Base-by-base conservation (phyloP, 495 filamentous ascomycete species). In the Talaromyces wortmannii region DNA sequence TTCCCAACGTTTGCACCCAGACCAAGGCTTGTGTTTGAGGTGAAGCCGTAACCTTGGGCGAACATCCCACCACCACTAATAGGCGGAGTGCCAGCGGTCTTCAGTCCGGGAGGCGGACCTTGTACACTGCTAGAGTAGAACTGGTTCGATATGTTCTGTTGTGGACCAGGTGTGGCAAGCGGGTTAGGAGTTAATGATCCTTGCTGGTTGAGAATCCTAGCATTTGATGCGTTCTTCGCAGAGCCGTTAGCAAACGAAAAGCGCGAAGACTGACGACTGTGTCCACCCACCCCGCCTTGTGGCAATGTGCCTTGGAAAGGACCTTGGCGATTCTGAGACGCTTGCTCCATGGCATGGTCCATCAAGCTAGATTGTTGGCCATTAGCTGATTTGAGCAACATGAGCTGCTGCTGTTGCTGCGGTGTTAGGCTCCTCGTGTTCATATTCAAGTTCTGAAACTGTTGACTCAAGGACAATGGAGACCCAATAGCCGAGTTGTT, bases 51-150 rank as follows among this genome's bases (percentile, higher is more conserved):
- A 32, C 84, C 83, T 64, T 89, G 86, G 16, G 84, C 83, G 59
- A 89, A 90, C 79, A 88, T 88, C 53, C 85, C 84, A 46, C 84
- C 85, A 29, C 85, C 83, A 56, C 78, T 84, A 56, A 89, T 87
- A 5, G 94, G 94, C 48, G 94, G 92, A 10, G 91, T 96, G 31
- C 91, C 91, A 2, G 90, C 88, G 4, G 91, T 91, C 74, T 99
- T 97, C 52, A 99, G 79, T 3, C 95, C 95, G 2, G 95, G 95
- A 48, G 95, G 95, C 13, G 94, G 94, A 4, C 92, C 91, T 63
- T 94, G 90, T 52, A 96, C 88, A 13, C 76, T 76, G 55, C 77
- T 80, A 10, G 77, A 67, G 58, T 80, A 81, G 58, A 78, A 81
- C 23, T 67, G 72, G 45, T 69, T 65, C 17, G 67, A 57, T 32